These are phyloP conservation scores for Zygosaccharomyces pseudobailii DNA, from an alignment of 1,139 yeast species.

Conservation along the genomic window DNA sequence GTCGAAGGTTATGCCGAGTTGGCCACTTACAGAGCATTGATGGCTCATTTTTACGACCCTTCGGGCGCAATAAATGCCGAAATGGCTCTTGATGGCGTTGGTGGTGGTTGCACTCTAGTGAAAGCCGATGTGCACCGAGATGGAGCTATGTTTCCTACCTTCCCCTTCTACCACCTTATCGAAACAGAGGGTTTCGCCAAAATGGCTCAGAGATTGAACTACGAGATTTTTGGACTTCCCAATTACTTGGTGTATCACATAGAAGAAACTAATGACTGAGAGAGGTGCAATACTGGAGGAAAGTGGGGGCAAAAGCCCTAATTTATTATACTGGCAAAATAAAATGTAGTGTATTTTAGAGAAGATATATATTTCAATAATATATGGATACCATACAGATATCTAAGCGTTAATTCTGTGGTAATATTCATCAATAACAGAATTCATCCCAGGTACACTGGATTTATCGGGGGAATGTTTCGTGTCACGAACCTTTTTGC, in stretches of 20 bases:
- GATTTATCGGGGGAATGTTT: constrained; percentile 39
- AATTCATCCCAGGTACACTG: background rate
- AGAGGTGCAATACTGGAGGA: background rate
- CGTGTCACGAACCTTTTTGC: constrained; percentile 44
- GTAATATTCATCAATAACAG: constrained; percentile 12
- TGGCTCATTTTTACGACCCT: constrained; percentile 81
- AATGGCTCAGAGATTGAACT: constrained; percentile 93
- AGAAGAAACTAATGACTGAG: constrained; percentile 47
- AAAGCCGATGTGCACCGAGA: constrained; percentile 97
- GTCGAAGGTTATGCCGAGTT: constrained; percentile 90
- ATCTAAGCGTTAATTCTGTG: constrained; percentile 6
- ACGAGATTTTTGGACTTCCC: constrained; percentile 87
- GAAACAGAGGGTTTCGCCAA: constrained; percentile 98
- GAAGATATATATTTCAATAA: background rate
- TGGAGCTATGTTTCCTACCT: constrained; percentile 98
- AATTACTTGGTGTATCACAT: constrained; percentile 87
- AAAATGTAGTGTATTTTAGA: constrained; percentile 1
- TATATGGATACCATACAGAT: background rate
- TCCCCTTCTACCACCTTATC: constrained; percentile 92
- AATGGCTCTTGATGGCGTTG: constrained; percentile 92
- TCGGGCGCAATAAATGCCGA: constrained; percentile 55
- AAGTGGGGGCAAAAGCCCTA: background rate
- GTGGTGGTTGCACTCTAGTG: constrained; percentile 92
- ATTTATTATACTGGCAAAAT: background rate
- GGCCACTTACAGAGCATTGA: constrained; percentile 91